Percentiles rank a stretch among this genome's conserved stretches.
These are phyloP conservation scores for Echium plantagineum DNA, from an alignment of 257 asterid genomes.

Conservation along the genomic window DNA sequence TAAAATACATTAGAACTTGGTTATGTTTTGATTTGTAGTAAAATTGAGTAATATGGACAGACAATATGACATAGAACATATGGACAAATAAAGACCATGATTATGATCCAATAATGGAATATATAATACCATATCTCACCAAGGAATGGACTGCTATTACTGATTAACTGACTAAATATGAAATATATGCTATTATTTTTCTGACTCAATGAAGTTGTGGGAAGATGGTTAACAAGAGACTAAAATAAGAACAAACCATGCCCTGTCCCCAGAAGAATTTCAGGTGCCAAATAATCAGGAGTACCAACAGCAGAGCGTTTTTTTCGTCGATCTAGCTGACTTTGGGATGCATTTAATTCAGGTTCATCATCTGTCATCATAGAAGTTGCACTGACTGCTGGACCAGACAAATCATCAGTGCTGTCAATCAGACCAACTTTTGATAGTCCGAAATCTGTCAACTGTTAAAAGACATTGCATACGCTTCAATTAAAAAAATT, in stretches of 20 bases:
- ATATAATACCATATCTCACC: background rate
- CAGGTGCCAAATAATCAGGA: constrained; percentile 99
- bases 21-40: too few relatives aligned
- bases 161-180: background rate
- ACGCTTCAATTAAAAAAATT: background rate
- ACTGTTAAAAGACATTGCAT: constrained; percentile 34
- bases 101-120: too few relatives aligned
- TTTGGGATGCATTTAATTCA: constrained; percentile 54
- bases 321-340: constrained; percentile 74
- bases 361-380: constrained; percentile 92
- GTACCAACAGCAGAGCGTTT: constrained; percentile 99
- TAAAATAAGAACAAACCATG: constrained; percentile 53
- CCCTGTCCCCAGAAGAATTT: constrained; percentile 99
- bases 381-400: constrained; percentile 85
- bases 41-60: too few relatives aligned
- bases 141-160: background rate
- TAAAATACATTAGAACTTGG: background rate
- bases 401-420: constrained; percentile 95
- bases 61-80: background rate
- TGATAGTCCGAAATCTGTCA: constrained; percentile 98
- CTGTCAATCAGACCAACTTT: constrained; percentile 98
- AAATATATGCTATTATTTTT: background rate
- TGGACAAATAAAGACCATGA: background rate
- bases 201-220: background rate
- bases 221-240: background rate